These are phyloP conservation scores for Cladophialophora psammophila DNA, from an alignment of 2,329 filamentous ascomycete genomes.

Conservation along the genomic window DNA sequence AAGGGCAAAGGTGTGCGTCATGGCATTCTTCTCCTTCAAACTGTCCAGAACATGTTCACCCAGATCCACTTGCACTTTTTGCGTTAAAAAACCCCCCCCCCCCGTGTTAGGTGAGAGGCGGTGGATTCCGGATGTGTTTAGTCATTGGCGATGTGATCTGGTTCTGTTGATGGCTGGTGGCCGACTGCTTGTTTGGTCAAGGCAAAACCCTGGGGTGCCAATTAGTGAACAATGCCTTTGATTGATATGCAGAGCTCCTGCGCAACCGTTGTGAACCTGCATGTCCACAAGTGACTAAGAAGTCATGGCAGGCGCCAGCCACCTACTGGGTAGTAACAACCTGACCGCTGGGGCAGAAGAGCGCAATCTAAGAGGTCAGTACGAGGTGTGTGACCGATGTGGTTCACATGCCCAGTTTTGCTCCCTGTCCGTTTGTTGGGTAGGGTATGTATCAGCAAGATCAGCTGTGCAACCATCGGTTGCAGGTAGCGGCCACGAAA, in stretches of 20 bases:
- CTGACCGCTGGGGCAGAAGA: neutral
- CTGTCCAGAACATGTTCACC: neutral
- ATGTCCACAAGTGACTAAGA: slow-evolving; percentile 1
- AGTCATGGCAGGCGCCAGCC: neutral
- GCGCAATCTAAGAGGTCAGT: neutral
- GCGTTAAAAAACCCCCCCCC: neutral
- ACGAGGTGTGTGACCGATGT: neutral
- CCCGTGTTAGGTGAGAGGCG: neutral
- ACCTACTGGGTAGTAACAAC: neutral
- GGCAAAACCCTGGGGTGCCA: slow-evolving; percentile 5
- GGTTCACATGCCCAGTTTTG: neutral
- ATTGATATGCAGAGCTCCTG: slow-evolving; percentile 10
- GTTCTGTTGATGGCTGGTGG: slow-evolving; percentile 3
- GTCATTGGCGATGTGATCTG: slow-evolving; percentile 5
- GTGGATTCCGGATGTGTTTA: neutral
- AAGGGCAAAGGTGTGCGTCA: neutral
- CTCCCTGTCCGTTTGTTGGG: neutral
- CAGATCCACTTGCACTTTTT: neutral
- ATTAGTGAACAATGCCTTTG: neutral
- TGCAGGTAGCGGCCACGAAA: slow-evolving; percentile 7
- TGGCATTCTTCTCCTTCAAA: neutral
- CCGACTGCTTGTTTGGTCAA: slow-evolving; percentile 11
- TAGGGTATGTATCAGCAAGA: neutral
- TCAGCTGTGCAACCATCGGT: slow-evolving; percentile 9
- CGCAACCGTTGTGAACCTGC: slow-evolving; percentile 22